Evolutionary conservation across 106 monocot species (phyloP), one percentile per base, ranked within the genome.

Genomic region (Dendrobium huoshanense): DNA sequence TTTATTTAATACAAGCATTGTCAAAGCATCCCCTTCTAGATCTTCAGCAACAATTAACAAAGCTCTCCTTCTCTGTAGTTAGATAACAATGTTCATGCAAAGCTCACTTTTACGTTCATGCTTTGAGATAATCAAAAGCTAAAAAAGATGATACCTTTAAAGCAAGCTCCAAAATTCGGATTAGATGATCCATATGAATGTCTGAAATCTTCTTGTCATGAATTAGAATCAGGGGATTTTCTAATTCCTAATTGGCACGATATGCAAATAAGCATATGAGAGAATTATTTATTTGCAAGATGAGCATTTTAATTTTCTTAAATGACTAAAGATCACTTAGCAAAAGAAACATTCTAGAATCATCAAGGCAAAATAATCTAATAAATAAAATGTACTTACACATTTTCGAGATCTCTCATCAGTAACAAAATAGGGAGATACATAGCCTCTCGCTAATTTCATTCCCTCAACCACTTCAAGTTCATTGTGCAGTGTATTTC

Each of bases 381-480:
- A 41, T 18, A 41, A 42, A 43, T 42, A 2, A 73, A 73, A 73
- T 42, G 16, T 15, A 89, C 96, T 90, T 84, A 96, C 96, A 86
- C 96, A 96, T 90, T 90, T 96, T 75, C 90, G 85, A 33, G 89
- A 91, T 85, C 93, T 93, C 45, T 59, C 73, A 87, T 96, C 88
- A 54, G 89, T 93, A 65, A 96, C 84, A 85, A 96, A 96, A 81
- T 96, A 91, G 22, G 93, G 96, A 81, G 96, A 96, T 80, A 96
- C 88, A 55, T 90, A 96, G 45, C 96, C 96, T 77, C 96, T 87
- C 0, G 77, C 85, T 80, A 96, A 79, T 84, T 96, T 96, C 96
- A 96, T 96, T 59, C 95, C 95, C 85, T 93, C 91, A 58, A 93
- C 95, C 33, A 93, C 87, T 81, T 96, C 91, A 78, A 96, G 78